Conservation (phyloP, 306 rosid species). For the Ormosia semicastrata region DNA sequence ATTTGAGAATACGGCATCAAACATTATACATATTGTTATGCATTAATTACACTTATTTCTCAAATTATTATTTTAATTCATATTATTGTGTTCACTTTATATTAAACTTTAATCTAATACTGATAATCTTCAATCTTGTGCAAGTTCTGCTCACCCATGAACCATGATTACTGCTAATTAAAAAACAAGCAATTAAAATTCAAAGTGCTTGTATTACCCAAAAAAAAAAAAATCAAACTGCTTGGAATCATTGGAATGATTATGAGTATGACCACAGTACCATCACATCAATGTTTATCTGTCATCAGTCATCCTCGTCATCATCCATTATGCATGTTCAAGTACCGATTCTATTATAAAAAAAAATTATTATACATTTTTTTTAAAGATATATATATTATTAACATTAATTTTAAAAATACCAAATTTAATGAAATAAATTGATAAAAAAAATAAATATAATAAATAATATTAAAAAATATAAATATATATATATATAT, state of each 20-base stretch:
- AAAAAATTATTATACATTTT: no score
- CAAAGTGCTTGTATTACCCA: no score
- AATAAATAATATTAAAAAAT: no score
- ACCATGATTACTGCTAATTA: background rate
- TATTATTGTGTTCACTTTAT: no score
- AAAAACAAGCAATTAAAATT: background rate
- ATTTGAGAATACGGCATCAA: background rate
- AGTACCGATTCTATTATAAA: no score
- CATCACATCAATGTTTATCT: background rate
- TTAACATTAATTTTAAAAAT: no score
- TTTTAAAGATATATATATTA: no score
- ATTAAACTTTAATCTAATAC: background rate
- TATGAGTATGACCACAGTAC: background rate
- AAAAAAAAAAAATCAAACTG: background rate
- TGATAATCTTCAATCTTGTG: background rate
- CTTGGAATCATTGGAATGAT: background rate
- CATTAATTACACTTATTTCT: background rate
- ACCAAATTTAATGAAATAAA: no score
- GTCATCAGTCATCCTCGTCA: slow-evolving; percentile 11
- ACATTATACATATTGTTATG: background rate
- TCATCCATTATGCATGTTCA: background rate
- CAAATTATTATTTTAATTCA: background rate
- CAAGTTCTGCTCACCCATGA: background rate
- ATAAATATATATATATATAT: no score
- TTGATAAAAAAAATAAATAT: no score